phyloP scores from a whole-genome alignment of 2,329 filamentous ascomycete genomes.

The Microsporum canis region DNA sequence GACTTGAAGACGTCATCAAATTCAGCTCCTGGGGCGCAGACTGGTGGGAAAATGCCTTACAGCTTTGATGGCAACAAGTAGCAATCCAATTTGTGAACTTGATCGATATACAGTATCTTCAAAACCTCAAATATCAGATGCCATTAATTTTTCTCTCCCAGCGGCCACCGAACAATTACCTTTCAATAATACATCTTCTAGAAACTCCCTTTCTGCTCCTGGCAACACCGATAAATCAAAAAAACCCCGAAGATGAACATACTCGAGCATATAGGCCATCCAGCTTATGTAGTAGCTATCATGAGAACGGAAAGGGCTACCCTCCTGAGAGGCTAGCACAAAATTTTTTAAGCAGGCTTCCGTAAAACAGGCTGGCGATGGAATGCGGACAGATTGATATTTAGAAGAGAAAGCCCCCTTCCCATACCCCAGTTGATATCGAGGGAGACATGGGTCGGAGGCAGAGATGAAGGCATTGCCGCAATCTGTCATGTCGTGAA shows the following conservation, averaged over 20 bases:
- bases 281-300: slow-evolving; percentile 8
- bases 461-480: slow-evolving; percentile 9
- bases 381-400: slow-evolving; percentile 9
- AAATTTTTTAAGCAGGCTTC: slow-evolving; percentile 11
- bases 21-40: background rate
- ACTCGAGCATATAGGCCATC: slow-evolving; percentile 10
- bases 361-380: slow-evolving; percentile 8
- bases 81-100: too few species aligned
- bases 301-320: background rate
- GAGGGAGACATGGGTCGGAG: slow-evolving; percentile 9
- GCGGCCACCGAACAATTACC: background rate
- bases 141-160: background rate
- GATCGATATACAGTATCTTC: too few species aligned
- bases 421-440: background rate
- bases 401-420: slow-evolving; percentile 9
- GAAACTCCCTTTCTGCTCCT: background rate
- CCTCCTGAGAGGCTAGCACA: slow-evolving; percentile 3
- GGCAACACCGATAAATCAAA: background rate
- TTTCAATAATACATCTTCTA: background rate
- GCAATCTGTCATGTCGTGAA: slow-evolving; percentile 4
- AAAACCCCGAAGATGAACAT: slow-evolving; percentile 9
- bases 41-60: background rate
- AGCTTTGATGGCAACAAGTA: background rate
- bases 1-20: background rate
- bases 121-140: background rate